Conservation (phyloP, 495 filamentous ascomycete genomes). For the Tuber melanosporum region DNA sequence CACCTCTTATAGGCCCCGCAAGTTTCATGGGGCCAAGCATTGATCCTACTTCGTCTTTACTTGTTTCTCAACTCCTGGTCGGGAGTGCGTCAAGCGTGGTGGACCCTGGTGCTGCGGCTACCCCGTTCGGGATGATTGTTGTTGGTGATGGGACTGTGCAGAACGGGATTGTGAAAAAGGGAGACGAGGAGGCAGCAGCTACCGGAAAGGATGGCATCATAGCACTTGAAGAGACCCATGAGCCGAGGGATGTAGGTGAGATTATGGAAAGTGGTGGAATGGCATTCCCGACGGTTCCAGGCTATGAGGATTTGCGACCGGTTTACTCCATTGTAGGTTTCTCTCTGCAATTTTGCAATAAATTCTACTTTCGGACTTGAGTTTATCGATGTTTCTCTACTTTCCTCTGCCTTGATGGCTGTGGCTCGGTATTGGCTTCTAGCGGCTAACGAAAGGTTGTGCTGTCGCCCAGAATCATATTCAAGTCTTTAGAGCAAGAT, state of each 20-base stretch:
- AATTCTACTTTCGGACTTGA: neutral
- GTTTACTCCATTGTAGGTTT: constrained; percentile 40
- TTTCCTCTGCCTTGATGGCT: neutral
- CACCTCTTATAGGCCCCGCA: constrained; percentile 5
- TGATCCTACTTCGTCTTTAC: constrained; percentile 17
- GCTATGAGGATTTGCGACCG: constrained; percentile 35
- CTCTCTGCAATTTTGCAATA: constrained; percentile 8
- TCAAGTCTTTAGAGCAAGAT: constrained; percentile 40
- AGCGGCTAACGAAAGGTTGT: constrained; percentile 19
- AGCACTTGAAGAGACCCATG: constrained; percentile 12
- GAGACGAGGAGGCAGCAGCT: constrained; percentile 19
- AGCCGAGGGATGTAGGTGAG: constrained; percentile 4
- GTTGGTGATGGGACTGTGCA: constrained; percentile 27
- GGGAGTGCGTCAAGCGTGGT: constrained; percentile 14
- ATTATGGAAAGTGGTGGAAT: constrained; percentile 20
- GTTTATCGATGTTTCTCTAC: constrained; percentile 6
- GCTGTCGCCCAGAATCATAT: constrained; percentile 36
- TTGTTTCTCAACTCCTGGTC: constrained; percentile 29
- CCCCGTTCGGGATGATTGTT: constrained; percentile 37
- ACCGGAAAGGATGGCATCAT: constrained; percentile 23
- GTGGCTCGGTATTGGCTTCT: neutral
- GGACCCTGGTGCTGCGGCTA: constrained; percentile 6
- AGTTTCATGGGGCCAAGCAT: constrained; percentile 6
- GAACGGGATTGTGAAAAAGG: constrained; percentile 19
- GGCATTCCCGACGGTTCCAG: constrained; percentile 27